Conservation (phyloP, 169 alveolate genomes). For the Plasmodium vivax region DNA sequence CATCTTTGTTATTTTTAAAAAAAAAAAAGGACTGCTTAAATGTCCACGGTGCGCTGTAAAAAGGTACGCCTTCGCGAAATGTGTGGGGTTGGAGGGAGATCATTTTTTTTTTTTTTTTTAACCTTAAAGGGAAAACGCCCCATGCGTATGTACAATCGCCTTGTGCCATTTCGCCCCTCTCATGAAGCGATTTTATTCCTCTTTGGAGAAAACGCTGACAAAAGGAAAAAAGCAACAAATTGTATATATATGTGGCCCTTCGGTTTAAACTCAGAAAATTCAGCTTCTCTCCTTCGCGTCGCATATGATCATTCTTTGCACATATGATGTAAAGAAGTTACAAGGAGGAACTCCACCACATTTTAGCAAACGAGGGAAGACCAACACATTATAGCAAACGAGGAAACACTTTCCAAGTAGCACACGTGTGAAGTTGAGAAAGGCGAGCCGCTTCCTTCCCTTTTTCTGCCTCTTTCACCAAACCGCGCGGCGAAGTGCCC, state of each 20-base stretch:
- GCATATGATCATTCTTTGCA: background rate
- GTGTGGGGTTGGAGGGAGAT: background rate
- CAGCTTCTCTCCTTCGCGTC: background rate
- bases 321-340: background rate
- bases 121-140: background rate
- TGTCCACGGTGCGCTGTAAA: background rate
- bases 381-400: background rate
- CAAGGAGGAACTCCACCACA: background rate
- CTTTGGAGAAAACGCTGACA: background rate
- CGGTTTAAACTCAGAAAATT: background rate
- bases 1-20: background rate
- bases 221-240: background rate
- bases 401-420: background rate
- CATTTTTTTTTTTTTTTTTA: constrained; percentile 3
- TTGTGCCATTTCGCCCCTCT: background rate
- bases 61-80: background rate
- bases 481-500: background rate
- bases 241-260: background rate
- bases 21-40: background rate
- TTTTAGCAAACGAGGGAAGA: background rate
- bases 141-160: background rate
- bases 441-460: background rate
- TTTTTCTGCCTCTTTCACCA: background rate
- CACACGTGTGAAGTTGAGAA: background rate
- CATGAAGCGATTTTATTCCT: background rate